These are phyloP conservation scores for Tetraselmis chui DNA, from an alignment of 139 green algal genomes.

Conservation along the genomic window DNA sequence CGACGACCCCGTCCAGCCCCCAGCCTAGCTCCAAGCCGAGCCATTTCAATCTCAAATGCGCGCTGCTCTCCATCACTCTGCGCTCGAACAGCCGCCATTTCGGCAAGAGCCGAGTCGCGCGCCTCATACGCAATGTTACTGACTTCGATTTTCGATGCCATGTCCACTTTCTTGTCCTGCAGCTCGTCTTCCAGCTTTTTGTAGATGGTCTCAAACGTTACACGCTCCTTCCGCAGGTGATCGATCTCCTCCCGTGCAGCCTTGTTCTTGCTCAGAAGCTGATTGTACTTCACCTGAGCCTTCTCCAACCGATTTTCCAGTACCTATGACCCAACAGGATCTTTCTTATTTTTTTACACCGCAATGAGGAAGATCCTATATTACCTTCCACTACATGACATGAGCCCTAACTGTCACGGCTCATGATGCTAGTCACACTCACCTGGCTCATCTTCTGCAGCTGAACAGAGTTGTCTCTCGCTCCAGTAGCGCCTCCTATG, in stretches of 20 bases:
- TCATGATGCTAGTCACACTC: too few species aligned
- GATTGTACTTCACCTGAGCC: not conserved
- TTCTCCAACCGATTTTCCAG: not conserved
- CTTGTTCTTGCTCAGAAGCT: conserved; percentile 22
- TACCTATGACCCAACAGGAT: not conserved
- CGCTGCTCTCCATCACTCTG: conserved; percentile 35
- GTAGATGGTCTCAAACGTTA: conserved; percentile 30
- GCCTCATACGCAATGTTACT: conserved; percentile 36
- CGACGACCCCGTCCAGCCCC: not conserved
- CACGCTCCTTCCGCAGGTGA: conserved; percentile 25
- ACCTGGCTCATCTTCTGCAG: not conserved
- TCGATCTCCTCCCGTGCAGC: conserved; percentile 30
- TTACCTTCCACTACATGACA: too few species aligned
- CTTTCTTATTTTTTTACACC: too few species aligned
- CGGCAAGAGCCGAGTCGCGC: conserved; percentile 28
- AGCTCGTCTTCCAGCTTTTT: conserved; percentile 38
- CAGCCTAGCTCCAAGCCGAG: conserved; percentile 10
- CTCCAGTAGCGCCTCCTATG: not conserved
- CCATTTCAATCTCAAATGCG: conserved; percentile 18
- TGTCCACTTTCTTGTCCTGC: conserved; percentile 26
- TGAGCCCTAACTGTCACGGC: too few species aligned
- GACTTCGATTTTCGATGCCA: conserved; percentile 24
- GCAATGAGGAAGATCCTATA: too few species aligned
- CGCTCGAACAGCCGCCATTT: conserved; percentile 32
- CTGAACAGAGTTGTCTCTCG: not conserved